A percentile compares a stretch with the other conserved stretches of the same genome.
phyloP scores from a whole-genome alignment of 805 yeast species.

The Kodamaea neixiangensis region DNA sequence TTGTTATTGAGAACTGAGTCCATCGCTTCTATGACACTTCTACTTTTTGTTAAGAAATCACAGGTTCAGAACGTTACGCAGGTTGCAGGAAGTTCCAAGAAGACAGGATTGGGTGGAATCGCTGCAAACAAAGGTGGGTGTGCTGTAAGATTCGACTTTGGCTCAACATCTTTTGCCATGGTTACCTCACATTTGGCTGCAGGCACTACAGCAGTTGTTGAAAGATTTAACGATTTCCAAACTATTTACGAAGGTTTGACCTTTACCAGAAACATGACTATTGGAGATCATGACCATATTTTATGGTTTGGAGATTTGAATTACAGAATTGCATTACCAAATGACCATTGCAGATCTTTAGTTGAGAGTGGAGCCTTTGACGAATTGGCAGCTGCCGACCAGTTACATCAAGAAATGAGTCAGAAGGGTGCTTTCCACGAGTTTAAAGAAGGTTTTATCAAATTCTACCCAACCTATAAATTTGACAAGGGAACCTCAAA shows the following conservation, averaged over 20 bases:
- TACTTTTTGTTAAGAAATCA: constrained; percentile 60
- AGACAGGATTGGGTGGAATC: constrained; percentile 96
- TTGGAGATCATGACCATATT: constrained; percentile 78
- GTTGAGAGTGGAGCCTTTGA: constrained; percentile 50
- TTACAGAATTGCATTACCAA: constrained; percentile 72
- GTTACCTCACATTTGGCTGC: constrained; percentile 93
- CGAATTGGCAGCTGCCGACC: constrained; percentile 70
- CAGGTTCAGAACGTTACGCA: constrained; percentile 60
- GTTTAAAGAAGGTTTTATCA: constrained; percentile 73
- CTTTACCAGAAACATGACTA: constrained; percentile 71
- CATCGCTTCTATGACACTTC: constrained; percentile 66
- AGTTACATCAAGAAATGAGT: constrained; percentile 70
- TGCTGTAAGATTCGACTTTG: constrained; percentile 79
- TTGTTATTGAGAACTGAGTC: constrained; percentile 73
- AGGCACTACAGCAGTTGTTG: constrained; percentile 77
- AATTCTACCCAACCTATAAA: constrained; percentile 90
- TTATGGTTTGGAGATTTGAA: constrained; percentile 96
- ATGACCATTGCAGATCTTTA: constrained; percentile 62
- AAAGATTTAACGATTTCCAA: constrained; percentile 82
- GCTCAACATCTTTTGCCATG: constrained; percentile 56
- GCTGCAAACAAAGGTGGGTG: constrained; percentile 97
- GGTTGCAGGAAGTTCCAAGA: constrained; percentile 92
- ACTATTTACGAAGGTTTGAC: constrained; percentile 74
- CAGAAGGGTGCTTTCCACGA: constrained; percentile 18
- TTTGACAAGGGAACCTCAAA: constrained; percentile 80